Base-by-base conservation (phyloP, 768 basidiomycete genomes). In the Hortiboletus flavorubellus region DNA sequence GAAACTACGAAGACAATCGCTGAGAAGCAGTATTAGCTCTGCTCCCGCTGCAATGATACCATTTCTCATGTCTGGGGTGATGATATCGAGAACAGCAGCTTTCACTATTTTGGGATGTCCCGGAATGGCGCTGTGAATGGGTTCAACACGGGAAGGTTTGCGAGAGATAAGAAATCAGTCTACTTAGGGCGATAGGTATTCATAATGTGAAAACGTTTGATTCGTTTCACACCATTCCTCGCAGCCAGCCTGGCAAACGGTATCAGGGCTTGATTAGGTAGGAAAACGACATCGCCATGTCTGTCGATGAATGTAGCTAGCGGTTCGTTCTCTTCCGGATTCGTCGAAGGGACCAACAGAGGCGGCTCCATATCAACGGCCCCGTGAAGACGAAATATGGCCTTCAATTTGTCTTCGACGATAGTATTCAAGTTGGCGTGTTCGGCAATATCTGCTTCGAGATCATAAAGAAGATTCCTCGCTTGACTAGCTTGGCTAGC, bases 361-460 rank as follows among this genome's bases (percentile, higher is more conserved):
- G 93, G 88, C 1, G 93, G 87, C 61, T 91, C 89, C 71, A 87
- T 86, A 59, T 93, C 85, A 2, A 96, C 83, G 4, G 95, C 94
- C 7, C 95, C 95, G 64, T 95, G 95, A 5, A 95, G 78, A 37
- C 86, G 83, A 70, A 96, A 95, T 16, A 94, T 85, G 2, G 86
- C 75, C 3, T 81, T 76, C 5, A 97, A 74, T 16, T 85, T 83
- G 46, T 94, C 90, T 58, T 87, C 80, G 6, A 95, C 90, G 4
- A 86, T 83, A 11, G 83, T 81, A 61, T 85, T 88, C 60, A 95
- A 68, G 21, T 84, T 77, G 8, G 85, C 76, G 70, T 91, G 81
- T 65, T 90, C 86, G 5, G 86, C 84, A 21, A 82, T 72, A 59
- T 87, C 85, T 6, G 78, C 75, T 54, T 88, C 85, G 41, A 78